A percentile compares a stretch with the other conserved stretches of the same genome.
phyloP scores from a whole-genome alignment of 306 rosid species.

The Medicago lupulina region DNA sequence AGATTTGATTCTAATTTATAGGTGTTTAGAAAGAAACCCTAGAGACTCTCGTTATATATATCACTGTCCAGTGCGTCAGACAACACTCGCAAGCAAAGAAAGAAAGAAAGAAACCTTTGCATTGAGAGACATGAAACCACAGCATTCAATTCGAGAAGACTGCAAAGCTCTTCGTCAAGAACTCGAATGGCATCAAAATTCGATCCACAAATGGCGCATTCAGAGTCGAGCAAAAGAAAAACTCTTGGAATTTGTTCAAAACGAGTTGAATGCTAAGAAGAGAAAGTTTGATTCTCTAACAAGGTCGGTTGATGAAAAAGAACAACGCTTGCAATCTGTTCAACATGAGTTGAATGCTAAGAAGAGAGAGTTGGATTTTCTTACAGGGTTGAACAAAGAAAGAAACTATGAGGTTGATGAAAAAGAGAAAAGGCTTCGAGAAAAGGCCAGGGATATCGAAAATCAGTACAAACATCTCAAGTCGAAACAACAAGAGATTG shows the following conservation, averaged over 20 bases:
- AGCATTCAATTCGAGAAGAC: background rate
- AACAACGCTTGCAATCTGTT: slow-evolving; percentile 26
- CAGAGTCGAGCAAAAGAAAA: slow-evolving; percentile 10
- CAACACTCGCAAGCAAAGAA: no score
- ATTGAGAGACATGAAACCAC: background rate
- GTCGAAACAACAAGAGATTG: background rate
- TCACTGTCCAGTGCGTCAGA: no score
- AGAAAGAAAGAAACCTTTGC: no score
- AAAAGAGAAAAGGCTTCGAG: slow-evolving; percentile 24
- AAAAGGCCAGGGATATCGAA: background rate
- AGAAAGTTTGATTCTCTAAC: slow-evolving; percentile 25
- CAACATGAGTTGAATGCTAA: slow-evolving; percentile 10
- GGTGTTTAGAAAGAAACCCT: no score
- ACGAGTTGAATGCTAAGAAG: slow-evolving; percentile 7
- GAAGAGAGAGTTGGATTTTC: slow-evolving; percentile 21
- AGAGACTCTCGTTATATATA: no score
- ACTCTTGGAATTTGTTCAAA: slow-evolving; percentile 20
- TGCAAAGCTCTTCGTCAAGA: slow-evolving; percentile 21
- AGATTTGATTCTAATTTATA: no score
- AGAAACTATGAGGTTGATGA: slow-evolving; percentile 38
- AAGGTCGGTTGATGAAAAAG: background rate
- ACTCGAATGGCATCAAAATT: slow-evolving; percentile 34
- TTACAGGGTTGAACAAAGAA: slow-evolving; percentile 17
- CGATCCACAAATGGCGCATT: background rate
- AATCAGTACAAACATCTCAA: background rate